These are phyloP conservation scores for Cladosporium sp. DNA, from an alignment of 2,329 filamentous ascomycete species.

Conservation along the genomic window DNA sequence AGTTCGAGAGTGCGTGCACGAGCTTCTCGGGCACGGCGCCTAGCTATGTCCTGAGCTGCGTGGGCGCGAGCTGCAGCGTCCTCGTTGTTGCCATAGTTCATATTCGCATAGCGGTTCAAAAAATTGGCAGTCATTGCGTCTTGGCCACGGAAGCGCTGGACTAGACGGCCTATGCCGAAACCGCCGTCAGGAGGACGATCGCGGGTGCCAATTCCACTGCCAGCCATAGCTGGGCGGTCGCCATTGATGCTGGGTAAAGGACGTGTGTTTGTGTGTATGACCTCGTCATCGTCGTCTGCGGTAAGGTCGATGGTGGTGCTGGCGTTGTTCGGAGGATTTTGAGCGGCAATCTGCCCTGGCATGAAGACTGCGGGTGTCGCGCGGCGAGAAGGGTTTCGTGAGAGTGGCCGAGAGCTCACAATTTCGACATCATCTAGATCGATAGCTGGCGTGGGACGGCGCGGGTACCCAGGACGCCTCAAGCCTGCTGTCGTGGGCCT, in stretches of 20 bases:
- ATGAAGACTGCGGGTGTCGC: background rate
- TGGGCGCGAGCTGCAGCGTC: background rate
- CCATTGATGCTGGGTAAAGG: constrained; percentile 21
- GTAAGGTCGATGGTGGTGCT: constrained; percentile 30
- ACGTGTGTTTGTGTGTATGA: constrained; percentile 24
- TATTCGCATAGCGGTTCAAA: background rate
- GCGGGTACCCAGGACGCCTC: constrained; percentile 4
- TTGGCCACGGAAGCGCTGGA: background rate
- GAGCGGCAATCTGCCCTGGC: background rate
- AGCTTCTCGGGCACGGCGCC: background rate
- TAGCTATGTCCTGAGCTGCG: background rate
- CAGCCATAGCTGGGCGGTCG: constrained; percentile 18
- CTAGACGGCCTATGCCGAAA: background rate
- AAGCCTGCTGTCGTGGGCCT: constrained; percentile 8
- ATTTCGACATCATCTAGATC: constrained; percentile 9
- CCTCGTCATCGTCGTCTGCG: constrained; percentile 29
- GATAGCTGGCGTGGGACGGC: background rate
- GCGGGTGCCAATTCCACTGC: constrained; percentile 7
- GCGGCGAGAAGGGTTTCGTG: constrained; percentile 15
- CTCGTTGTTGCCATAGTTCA: background rate
- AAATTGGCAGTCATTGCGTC: background rate
- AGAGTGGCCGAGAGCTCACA: constrained; percentile 1
- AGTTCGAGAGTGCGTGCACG: background rate
- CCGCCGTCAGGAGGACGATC: background rate
- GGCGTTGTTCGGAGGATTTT: background rate